A percentile compares a stretch with the other conserved stretches of the same genome.
Evolutionary conservation across 768 basidiomycete species (phyloP).

Genomic region (Pleurotus pulmonarius): DNA sequence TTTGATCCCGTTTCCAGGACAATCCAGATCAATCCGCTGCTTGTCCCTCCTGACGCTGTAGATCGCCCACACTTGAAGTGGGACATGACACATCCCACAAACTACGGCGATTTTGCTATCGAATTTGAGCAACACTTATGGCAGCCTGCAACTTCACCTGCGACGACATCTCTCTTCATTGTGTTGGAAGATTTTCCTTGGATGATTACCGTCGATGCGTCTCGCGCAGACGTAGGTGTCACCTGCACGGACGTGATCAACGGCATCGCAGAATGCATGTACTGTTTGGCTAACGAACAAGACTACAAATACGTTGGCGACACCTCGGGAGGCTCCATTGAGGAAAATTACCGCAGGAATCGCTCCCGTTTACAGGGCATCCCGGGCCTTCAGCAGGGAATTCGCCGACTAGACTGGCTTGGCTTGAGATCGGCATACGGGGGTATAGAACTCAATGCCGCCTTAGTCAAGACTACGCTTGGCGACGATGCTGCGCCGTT

Average conservation of each 20-base stretch:
- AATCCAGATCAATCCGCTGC: background rate
- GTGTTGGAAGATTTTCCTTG: background rate
- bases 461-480: background rate
- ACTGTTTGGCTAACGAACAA: background rate
- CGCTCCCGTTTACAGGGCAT: background rate
- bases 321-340: background rate
- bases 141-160: background rate
- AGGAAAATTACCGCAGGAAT: background rate
- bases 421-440: background rate
- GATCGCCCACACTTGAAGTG: background rate
- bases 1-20: background rate
- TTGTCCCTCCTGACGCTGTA: background rate
- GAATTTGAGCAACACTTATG: background rate
- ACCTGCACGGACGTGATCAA: constrained; percentile 2
- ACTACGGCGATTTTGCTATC: background rate
- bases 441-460: background rate
- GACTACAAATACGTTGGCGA: background rate
- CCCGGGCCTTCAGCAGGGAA: background rate
- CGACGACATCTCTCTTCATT: background rate
- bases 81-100: constrained; percentile 1
- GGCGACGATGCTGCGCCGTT: background rate
- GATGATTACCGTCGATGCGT: constrained; percentile 1
- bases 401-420: constrained; percentile 1
- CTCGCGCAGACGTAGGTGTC: background rate
- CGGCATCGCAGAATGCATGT: constrained; percentile 2